Evolutionary conservation across 169 alveolate genomes (phyloP), one percentile per base, ranked within the genome.

Genomic region (Eimeria falciformis): DNA sequence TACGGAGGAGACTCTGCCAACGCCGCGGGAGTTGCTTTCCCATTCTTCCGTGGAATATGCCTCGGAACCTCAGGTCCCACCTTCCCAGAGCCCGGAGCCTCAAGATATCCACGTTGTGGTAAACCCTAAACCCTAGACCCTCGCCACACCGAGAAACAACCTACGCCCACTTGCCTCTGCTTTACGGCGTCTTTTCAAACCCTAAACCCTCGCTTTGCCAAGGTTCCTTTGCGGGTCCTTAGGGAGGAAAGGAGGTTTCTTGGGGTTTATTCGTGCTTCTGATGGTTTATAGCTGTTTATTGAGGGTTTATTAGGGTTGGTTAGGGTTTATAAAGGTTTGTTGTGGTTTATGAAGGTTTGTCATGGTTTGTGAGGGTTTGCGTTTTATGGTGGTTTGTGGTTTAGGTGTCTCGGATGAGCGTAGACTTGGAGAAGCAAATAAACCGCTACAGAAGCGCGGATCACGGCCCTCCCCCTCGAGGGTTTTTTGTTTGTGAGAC

Each of bases 21-120:
- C 91, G 1, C 91, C 91, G 23, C 91, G 91, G 46, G 83, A 83
- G 37, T 37, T 83, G 37, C 82, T 83, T 18, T 83, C 91, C 5
- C 91, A 56, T 47, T 25, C 69, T 33, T 47, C 69, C 56, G 18
- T 27, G 23, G 79, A 66, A 12, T 56, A 23, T 14, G 77, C 46
- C 14, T 6, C 29, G 37, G 47, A 78, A n/a, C 46, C 66, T 25
- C 53, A 5, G 77, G 78, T n/a, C 45, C 21, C 77, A 37, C 21
- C 18, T 40, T 12, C n/a, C 71, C 25, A 46, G 84, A 43, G 21
- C 21, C 84, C 7, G 4, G 87, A 78, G 17, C 46, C 14, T 2
- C 62, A 14, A 17, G 87, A 78, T 21, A 78, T 78, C 47, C 87
- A 78, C 69, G 27, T 78, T 53, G 55, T 78, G 12, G 87, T 78